Conservation (phyloP, 495 filamentous ascomycete genomes). For the Hypoxylon perforatum region DNA sequence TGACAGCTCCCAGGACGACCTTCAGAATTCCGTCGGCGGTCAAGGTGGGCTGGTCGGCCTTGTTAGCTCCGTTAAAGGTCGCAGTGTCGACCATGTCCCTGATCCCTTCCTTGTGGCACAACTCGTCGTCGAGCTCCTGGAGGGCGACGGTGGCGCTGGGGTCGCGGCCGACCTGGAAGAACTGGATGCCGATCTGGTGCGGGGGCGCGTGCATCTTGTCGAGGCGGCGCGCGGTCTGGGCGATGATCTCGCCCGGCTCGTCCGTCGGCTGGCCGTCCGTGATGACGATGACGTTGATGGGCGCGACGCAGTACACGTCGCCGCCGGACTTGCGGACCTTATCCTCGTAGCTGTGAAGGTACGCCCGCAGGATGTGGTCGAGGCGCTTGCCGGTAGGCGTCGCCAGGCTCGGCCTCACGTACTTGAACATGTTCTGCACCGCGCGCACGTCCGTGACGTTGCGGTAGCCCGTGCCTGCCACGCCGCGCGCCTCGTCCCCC, state of each 20-base stretch:
- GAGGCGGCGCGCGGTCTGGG: slow-evolving; percentile 72
- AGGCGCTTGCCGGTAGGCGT: slow-evolving; percentile 84
- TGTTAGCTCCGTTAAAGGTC: slow-evolving; percentile 67
- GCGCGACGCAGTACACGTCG: slow-evolving; percentile 69
- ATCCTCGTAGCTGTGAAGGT: slow-evolving; percentile 61
- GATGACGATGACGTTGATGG: slow-evolving; percentile 92
- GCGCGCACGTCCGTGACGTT: slow-evolving; percentile 64
- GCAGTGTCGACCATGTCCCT: slow-evolving; percentile 97
- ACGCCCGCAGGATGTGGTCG: slow-evolving; percentile 77
- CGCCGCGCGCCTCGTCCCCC: slow-evolving; percentile 40
- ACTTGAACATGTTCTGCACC: slow-evolving; percentile 74
- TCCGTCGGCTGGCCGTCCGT: slow-evolving; percentile 91
- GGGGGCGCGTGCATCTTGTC: slow-evolving; percentile 78
- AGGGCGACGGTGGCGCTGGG: slow-evolving; percentile 70
- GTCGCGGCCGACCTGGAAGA: slow-evolving; percentile 94
- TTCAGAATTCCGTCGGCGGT: slow-evolving; percentile 80
- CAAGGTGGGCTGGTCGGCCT: slow-evolving; percentile 51
- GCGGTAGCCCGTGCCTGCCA: slow-evolving; percentile 60
- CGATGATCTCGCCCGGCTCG: slow-evolving; percentile 78
- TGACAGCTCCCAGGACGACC: slow-evolving; percentile 80
- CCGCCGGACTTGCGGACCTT: slow-evolving; percentile 43
- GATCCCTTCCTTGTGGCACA: slow-evolving; percentile 66
- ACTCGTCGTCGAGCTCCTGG: slow-evolving; percentile 80
- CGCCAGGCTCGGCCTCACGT: slow-evolving; percentile 69
- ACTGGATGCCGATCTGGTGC: slow-evolving; percentile 94